phyloP scores from a whole-genome alignment of 345 rosid species.

The Microthlaspi erraticum region DNA sequence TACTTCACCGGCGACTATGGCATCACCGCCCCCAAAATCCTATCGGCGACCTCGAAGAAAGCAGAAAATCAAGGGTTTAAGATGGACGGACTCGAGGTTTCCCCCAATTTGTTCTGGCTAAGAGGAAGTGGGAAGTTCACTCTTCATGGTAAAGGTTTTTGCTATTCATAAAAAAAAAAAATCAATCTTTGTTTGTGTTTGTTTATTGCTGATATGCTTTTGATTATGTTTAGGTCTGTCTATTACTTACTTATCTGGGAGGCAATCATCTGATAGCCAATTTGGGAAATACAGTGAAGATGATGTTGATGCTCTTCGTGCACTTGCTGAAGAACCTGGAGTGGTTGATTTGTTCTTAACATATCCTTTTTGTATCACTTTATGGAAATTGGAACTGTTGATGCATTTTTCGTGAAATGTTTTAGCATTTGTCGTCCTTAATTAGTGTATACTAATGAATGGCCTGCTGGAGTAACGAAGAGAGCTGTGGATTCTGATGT shows the following conservation, averaged over 20 bases:
- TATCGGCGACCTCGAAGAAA: conserved; percentile 56
- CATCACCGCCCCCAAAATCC: conserved; percentile 61
- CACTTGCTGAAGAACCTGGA: conserved; percentile 89
- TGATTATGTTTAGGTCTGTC: conserved; percentile 64
- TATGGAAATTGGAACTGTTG: not conserved
- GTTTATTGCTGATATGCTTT: conserved; percentile 39
- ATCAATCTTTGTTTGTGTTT: not conserved
- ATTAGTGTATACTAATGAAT: conserved; percentile 72
- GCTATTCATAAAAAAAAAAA: not conserved
- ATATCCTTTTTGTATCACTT: conserved; percentile 65
- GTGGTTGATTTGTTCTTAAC: conserved; percentile 76
- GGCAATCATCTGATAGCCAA: conserved; percentile 56
- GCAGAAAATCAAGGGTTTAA: conserved; percentile 76
- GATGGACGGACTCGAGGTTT: conserved; percentile 74
- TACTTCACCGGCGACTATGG: conserved; percentile 94
- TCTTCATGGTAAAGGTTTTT: conserved; percentile 56
- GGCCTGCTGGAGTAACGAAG: conserved; percentile 82
- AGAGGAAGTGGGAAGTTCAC: conserved; percentile 93
- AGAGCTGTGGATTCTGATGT: conserved; percentile 60
- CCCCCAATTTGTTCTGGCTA: conserved; percentile 75
- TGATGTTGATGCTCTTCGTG: conserved; percentile 89
- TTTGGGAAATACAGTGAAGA: conserved; percentile 81
- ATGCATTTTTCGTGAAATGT: not conserved
- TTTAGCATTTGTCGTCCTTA: conserved; percentile 51
- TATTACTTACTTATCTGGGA: conserved; percentile 85